These are phyloP conservation scores for Aspergillus texensis DNA, from an alignment of 2,329 filamentous ascomycete species.

Conservation along the genomic window DNA sequence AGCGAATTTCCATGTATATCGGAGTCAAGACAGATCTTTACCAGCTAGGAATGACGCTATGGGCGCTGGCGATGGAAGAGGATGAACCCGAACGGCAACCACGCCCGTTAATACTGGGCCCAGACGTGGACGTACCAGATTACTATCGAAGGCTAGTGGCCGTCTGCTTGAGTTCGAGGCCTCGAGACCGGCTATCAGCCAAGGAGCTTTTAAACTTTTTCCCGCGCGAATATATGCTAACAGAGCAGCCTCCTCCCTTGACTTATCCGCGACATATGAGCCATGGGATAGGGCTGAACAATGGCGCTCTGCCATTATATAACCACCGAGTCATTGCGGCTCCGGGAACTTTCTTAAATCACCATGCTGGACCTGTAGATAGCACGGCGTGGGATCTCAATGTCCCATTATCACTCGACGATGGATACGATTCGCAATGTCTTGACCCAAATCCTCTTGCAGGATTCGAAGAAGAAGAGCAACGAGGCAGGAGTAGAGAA, in stretches of 20 bases:
- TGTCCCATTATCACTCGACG: constrained; percentile 3
- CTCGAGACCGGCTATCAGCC: constrained; percentile 73
- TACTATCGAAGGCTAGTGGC: constrained; percentile 79
- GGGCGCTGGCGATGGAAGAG: constrained; percentile 82
- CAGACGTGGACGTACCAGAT: constrained; percentile 63
- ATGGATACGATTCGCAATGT: neutral
- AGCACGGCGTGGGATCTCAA: constrained; percentile 6
- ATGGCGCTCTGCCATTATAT: constrained; percentile 22
- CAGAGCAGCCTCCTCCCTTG: constrained; percentile 19
- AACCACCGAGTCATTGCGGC: constrained; percentile 16
- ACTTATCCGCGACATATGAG: constrained; percentile 18
- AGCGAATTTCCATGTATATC: constrained; percentile 95
- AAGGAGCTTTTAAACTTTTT: constrained; percentile 71
- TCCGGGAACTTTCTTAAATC: constrained; percentile 18
- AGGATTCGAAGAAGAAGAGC: neutral
- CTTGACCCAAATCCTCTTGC: neutral
- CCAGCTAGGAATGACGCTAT: constrained; percentile 95
- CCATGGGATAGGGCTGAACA: constrained; percentile 24
- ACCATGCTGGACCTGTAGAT: constrained; percentile 15
- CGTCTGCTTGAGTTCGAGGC: constrained; percentile 74
- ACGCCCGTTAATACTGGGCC: constrained; percentile 66
- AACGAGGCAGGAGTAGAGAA: constrained; percentile 1
- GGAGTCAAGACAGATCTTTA: constrained; percentile 96
- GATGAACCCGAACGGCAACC: constrained; percentile 85
- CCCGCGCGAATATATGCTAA: constrained; percentile 46